Evolutionary conservation across 495 filamentous ascomycete species (phyloP), one percentile per base, ranked within the genome.

Genomic region (Umbilicaria muhlenbergii): DNA sequence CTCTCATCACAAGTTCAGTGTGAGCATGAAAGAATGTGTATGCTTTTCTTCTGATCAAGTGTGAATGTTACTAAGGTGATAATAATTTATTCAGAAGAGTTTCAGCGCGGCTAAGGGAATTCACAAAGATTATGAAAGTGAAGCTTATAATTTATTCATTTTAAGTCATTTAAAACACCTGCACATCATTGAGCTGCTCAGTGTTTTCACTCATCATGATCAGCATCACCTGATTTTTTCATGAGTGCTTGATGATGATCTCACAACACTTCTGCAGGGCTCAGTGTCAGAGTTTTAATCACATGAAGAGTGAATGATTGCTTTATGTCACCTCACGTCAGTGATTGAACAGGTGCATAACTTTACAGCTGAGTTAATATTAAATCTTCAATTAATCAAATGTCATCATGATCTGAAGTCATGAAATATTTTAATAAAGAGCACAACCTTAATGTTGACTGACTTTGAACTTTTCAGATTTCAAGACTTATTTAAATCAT

Each of bases 331-430:
- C 24, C 38, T 40, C 14, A 33, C 44, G 19, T 51, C 40, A 16
- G 44, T 37, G 17, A 37, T 47, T 43, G 45, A 31, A 19, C 36
- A 24, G 11, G 46, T 51, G 38, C 49, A 48, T 33, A 35, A 43
- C 24, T 45, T 39, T 39, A 21, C 39, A 32, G 34, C 34, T 35
- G 36, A 49, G 21, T 24, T 6, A 11, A 38, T 45, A 31, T 33
- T 46, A 15, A 19, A 49, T 11, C 19, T 46, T 21, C 34, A 42
- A 16, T 1, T 21, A 3, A 41, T 49, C 39, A 45, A 36, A 15
- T 49, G 42, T 17, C 53, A 56, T 36, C 36, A 46, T n/a, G 53
- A 56, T 36, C 43, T 56, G 15, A 56, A 56, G 34, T 52, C 53
- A 24, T 41, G 45, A 8, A 56, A 56, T 12, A 52, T 56, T 24